These are phyloP conservation scores for Patellaria atrata DNA, from an alignment of 495 filamentous ascomycete species.

Conservation along the genomic window DNA sequence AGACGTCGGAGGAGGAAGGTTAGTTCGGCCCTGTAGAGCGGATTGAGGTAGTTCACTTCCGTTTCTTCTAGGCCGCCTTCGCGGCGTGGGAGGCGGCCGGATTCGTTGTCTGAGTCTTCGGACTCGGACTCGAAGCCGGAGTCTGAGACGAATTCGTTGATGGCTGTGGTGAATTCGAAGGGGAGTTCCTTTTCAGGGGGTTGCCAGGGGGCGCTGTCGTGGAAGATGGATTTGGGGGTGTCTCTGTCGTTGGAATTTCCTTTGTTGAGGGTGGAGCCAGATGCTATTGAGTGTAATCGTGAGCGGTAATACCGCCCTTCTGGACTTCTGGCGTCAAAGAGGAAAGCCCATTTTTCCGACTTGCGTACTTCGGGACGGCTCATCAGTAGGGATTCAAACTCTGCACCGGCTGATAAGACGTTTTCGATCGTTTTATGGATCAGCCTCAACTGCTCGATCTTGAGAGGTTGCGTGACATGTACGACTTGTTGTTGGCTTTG, in stretches of 20 bases:
- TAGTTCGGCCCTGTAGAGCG: slow-evolving; percentile 70
- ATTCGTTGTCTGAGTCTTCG: slow-evolving; percentile 67
- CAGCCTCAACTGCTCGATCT: slow-evolving; percentile 64
- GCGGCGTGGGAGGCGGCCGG: slow-evolving; percentile 32
- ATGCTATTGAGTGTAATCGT: slow-evolving; percentile 60
- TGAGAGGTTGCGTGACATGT: slow-evolving; percentile 59
- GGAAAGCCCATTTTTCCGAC: slow-evolving; percentile 84
- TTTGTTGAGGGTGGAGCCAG: no score
- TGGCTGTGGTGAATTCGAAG: slow-evolving; percentile 57
- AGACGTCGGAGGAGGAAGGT: slow-evolving; percentile 66
- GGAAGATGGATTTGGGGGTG: slow-evolving; percentile 39
- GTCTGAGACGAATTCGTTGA: slow-evolving; percentile 69
- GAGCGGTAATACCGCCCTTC: slow-evolving; percentile 80
- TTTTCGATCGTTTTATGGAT: slow-evolving; percentile 82
- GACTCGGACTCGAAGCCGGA: slow-evolving; percentile 67
- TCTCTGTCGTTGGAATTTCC: not conserved
- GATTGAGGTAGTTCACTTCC: slow-evolving; percentile 63
- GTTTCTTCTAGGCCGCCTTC: slow-evolving; percentile 38
- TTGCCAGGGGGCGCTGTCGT: slow-evolving; percentile 55
- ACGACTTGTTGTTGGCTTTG: slow-evolving; percentile 45
- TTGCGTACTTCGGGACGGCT: slow-evolving; percentile 59
- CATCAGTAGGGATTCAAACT: slow-evolving; percentile 92
- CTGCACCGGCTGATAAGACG: slow-evolving; percentile 62
- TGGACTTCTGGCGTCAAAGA: slow-evolving; percentile 74
- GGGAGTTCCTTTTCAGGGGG: slow-evolving; percentile 48